These are phyloP conservation scores for Linderina pennispora DNA, from an alignment of 192 early-diverging fungal species.

Conservation along the genomic window DNA sequence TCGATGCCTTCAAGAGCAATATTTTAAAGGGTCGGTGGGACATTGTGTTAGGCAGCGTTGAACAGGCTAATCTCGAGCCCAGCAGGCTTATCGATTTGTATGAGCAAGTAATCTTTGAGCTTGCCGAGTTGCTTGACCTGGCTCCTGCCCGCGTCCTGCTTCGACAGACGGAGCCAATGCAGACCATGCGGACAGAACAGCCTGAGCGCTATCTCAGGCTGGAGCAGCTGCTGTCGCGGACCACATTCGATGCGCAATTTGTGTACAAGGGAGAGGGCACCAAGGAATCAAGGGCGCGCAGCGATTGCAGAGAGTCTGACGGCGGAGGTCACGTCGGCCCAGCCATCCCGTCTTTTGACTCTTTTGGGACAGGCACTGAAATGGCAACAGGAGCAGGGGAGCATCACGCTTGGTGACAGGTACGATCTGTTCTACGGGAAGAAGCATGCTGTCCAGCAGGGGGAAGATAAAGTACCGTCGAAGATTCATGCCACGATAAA, in stretches of 20 bases:
- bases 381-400: constrained; percentile 81
- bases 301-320: constrained; percentile 62
- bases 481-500: constrained; percentile 77
- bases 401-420: constrained; percentile 59
- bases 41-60: constrained; percentile 65
- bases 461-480: constrained; percentile 69
- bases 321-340: constrained; percentile 38
- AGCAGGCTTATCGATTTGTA: constrained; percentile 78
- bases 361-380: constrained; percentile 83
- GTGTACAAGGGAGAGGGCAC: constrained; percentile 14
- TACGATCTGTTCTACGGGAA: constrained; percentile 81
- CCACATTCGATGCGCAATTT: constrained; percentile 55
- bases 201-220: constrained; percentile 79
- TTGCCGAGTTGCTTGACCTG: constrained; percentile 77
- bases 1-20: constrained; percentile 63
- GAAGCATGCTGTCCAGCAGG: constrained; percentile 51
- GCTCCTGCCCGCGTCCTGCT: constrained; percentile 78
- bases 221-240: constrained; percentile 66
- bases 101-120: constrained; percentile 86
- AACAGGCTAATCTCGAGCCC: constrained; percentile 59
- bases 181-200: constrained; percentile 63
- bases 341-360: constrained; percentile 73
- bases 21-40: constrained; percentile 86
- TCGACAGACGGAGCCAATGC: constrained; percentile 88
- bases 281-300: constrained; percentile 68